Evolutionary conservation across 495 filamentous ascomycete species (phyloP), one percentile per base, ranked within the genome.

Genomic region (Penicillium pancosmium): DNA sequence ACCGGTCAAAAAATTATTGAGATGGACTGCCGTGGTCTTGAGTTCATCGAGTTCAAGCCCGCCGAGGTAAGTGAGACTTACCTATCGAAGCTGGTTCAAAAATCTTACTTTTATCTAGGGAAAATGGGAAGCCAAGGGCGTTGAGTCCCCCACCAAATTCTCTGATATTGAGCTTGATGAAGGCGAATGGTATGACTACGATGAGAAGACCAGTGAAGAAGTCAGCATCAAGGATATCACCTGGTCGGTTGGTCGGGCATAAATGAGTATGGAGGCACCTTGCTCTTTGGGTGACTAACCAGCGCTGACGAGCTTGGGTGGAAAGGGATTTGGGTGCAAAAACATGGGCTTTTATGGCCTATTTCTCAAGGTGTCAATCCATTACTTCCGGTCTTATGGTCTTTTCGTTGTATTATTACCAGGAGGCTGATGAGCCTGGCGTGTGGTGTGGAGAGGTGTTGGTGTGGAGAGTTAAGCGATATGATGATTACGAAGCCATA

Each of bases 21-120:
- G 65, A 86, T 98, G 55, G 94, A 98, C 76, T 98, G 94, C 74
- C 85, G 94, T 52, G 94, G 94, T 5, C 79, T 97, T 6, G 94
- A 98, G 71, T 97, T 98, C 64, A 84, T 82, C 0, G 88, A 93
- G 49, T 98, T 97, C 73, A 90, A 86, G 63, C 80, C 93, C 34
- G 93, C 93, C 33, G 93, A 97, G 72, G 92, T 95, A 71, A 63
- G 81, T 70, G 15, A 16, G 15, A 21, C 31, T 46, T 12, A 10
- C 33, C 15, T 15, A 25, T 16, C 40, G 25, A 31, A 15, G 9
- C 40, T 34, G 8, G 43, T 40, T 15, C 21, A 35, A 16, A 18
- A 18, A 58, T 15, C 53, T 55, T 49, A 60, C 38, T 12, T 23
- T 16, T 33, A 36, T 54, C 13, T 48, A 92, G 88, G 94, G 94